phyloP scores from a whole-genome alignment of 345 rosid species.

The Isatis tinctoria region DNA sequence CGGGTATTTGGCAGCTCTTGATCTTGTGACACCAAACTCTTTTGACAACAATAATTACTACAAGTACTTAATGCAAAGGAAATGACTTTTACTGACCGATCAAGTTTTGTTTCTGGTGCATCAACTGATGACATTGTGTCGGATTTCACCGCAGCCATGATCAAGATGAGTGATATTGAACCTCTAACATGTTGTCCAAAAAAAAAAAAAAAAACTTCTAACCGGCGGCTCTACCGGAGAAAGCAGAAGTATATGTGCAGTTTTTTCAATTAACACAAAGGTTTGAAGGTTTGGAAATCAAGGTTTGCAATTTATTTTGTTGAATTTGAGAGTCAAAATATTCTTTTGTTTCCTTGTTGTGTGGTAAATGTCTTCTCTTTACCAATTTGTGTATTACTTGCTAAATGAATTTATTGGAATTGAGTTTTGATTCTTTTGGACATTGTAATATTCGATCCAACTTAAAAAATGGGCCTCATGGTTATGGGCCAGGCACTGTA shows the following conservation, averaged over 20 bases:
- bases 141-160: slow-evolving; percentile 40
- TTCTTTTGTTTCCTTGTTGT: neutral
- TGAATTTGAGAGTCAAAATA: too few species aligned
- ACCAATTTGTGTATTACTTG: too few species aligned
- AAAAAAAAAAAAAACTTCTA: too few species aligned
- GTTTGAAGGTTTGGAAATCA: neutral
- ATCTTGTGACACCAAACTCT: slow-evolving; percentile 42
- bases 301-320: neutral
- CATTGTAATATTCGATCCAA: neutral
- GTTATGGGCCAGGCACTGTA: neutral
- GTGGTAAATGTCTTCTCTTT: neutral
- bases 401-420: neutral
- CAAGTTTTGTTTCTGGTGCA: slow-evolving; percentile 43
- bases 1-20: slow-evolving; percentile 32
- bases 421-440: neutral
- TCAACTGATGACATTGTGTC: slow-evolving; percentile 37
- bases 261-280: slow-evolving; percentile 20
- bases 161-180: slow-evolving; percentile 41
- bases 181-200: too few species aligned
- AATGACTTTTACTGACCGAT: slow-evolving; percentile 48
- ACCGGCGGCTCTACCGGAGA: slow-evolving; percentile 20
- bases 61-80: slow-evolving; percentile 41
- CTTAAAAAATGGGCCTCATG: slow-evolving; percentile 1
- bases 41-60: slow-evolving; percentile 53
- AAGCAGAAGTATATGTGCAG: slow-evolving; percentile 35